These are phyloP conservation scores for Ophiostoma piceae DNA, from an alignment of 2,329 filamentous ascomycete genomes.

Conservation along the genomic window DNA sequence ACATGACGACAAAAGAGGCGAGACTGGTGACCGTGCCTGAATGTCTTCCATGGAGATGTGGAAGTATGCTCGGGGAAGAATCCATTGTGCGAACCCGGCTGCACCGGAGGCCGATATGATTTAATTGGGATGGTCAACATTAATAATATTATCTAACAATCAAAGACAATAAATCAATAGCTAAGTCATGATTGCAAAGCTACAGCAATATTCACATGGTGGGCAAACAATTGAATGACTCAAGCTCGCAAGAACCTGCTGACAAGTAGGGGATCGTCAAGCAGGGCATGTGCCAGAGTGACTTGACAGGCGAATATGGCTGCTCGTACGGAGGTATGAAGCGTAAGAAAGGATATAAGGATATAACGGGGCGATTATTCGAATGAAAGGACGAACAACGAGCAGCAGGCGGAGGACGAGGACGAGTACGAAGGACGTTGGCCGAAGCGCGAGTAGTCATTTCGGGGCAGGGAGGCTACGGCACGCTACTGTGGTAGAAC, in stretches of 20 bases:
- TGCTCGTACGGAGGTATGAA: neutral
- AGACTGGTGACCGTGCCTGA: neutral
- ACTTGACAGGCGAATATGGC: neutral
- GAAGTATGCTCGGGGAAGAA: neutral
- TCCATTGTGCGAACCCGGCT: neutral
- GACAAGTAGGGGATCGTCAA: neutral
- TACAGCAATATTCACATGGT: too few species aligned
- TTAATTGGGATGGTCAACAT: neutral
- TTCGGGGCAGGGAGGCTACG: slow-evolving; percentile 7
- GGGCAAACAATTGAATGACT: neutral
- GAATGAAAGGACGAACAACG: neutral
- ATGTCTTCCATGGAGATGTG: neutral
- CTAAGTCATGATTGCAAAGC: neutral
- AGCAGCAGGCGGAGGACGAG: neutral
- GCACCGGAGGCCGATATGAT: neutral
- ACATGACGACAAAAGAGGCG: neutral
- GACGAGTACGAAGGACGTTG: slow-evolving; percentile 5
- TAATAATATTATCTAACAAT: neutral
- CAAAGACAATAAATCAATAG: neutral
- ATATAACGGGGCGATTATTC: neutral
- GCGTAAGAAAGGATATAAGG: neutral
- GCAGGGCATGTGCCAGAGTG: neutral
- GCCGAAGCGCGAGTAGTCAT: slow-evolving; percentile 10
- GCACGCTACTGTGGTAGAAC: neutral
- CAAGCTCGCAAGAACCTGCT: neutral